Evolutionary conservation across 129 eudicot species (phyloP).

Genomic region (Kitagawia praeruptora): DNA sequence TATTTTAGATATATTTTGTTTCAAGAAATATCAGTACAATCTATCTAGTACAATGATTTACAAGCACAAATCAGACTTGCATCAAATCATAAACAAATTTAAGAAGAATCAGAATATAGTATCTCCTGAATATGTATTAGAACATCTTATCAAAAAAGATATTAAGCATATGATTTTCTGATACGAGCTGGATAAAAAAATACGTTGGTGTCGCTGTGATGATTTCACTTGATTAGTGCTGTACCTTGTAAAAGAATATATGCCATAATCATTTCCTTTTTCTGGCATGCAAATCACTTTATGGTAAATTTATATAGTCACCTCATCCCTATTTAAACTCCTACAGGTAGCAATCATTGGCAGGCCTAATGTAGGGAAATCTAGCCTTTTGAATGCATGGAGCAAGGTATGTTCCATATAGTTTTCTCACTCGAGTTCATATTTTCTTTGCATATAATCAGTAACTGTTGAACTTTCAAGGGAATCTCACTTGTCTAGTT

Average conservation of each 20-base stretch:
- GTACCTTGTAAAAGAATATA: not conserved
- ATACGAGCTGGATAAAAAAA: not conserved
- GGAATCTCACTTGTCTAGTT: not conserved
- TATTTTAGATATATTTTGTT: not conserved
- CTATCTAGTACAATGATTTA: not conserved
- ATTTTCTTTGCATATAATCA: not conserved
- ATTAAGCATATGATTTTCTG: not conserved
- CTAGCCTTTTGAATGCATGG: constrained; percentile 98
- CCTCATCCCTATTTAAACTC: not conserved
- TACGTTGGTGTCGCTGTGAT: not conserved
- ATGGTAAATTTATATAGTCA: not conserved
- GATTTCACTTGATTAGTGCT: not conserved
- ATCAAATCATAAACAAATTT: not conserved
- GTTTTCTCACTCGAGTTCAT: not conserved
- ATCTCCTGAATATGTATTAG: not conserved
- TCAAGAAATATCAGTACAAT: not conserved
- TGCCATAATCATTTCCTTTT: not conserved
- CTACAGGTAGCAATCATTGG: constrained; percentile 94
- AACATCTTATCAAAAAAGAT: not conserved
- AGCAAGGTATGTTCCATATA: constrained; percentile 61
- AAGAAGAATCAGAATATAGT: not conserved
- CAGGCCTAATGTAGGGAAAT: constrained; percentile 97
- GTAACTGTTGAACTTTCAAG: not conserved
- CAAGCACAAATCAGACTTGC: not conserved
- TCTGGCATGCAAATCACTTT: not conserved